Conservation (phyloP, 768 basidiomycete genomes). For the Serpula lacrymans region DNA sequence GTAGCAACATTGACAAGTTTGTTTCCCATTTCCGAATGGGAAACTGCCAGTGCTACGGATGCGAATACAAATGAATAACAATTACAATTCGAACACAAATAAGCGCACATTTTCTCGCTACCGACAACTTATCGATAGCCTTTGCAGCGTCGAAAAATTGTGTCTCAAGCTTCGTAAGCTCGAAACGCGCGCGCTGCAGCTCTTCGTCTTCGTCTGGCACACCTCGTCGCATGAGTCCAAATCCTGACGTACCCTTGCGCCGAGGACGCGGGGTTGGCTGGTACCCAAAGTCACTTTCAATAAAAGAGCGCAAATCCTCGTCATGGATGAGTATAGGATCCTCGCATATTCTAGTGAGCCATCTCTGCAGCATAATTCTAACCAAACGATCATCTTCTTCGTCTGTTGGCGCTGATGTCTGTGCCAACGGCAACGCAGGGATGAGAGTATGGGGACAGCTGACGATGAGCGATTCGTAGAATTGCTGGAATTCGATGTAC, state of each 20-base stretch:
- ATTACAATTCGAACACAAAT: background rate
- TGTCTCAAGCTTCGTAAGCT: constrained; percentile 87
- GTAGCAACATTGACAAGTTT: constrained; percentile 87
- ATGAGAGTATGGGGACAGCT: constrained; percentile 96
- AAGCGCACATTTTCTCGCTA: constrained; percentile 68
- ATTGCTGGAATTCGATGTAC: constrained; percentile 91
- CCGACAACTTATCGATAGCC: constrained; percentile 82
- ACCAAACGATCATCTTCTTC: constrained; percentile 98
- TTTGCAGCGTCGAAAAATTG: constrained; percentile 93
- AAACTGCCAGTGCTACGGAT: constrained; percentile 63
- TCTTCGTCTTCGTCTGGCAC: constrained; percentile 96
- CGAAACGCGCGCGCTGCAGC: constrained; percentile 84
- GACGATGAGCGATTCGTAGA: constrained; percentile 85
- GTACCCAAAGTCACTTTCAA: constrained; percentile 97
- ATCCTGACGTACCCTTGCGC: constrained; percentile 70
- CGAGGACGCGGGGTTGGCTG: constrained; percentile 77
- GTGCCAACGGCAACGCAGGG: constrained; percentile 92
- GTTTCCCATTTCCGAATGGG: constrained; percentile 90
- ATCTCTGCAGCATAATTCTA: constrained; percentile 90
- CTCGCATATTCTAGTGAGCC: constrained; percentile 91
- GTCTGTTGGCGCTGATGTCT: constrained; percentile 94
- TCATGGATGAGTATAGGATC: constrained; percentile 85
- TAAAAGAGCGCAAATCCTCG: constrained; percentile 91
- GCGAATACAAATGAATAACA: constrained; percentile 5
- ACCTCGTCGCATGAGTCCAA: constrained; percentile 70